Evolutionary conservation across 257 asterid species (phyloP).

Genomic region (Plantago elongata): DNA sequence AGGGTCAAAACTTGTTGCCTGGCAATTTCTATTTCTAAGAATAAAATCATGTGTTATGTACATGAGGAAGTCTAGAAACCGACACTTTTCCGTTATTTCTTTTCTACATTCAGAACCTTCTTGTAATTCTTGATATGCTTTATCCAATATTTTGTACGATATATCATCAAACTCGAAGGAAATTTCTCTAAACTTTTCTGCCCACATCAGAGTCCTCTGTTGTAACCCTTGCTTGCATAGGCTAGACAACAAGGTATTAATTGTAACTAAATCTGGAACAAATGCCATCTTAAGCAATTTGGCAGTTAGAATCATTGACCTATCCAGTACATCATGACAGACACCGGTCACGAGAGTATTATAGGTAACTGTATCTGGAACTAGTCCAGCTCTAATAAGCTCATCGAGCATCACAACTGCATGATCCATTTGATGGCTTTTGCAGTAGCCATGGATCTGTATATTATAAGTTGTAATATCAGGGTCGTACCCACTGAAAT

Average conservation of each 20-base stretch:
- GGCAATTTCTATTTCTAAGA: constrained; percentile 33
- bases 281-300: constrained; percentile 84
- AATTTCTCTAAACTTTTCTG: constrained; percentile 69
- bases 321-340: constrained; percentile 75
- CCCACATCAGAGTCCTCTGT: constrained; percentile 77
- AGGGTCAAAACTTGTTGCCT: constrained; percentile 26
- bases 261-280: constrained; percentile 73
- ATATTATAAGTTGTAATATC: constrained; percentile 80
- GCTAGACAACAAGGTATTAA: constrained; percentile 67
- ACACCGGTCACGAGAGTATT: constrained; percentile 69
- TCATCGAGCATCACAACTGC: constrained; percentile 71
- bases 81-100: constrained; percentile 61
- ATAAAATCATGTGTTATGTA: constrained; percentile 68
- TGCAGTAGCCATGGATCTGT: constrained; percentile 67
- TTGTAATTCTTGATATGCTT: constrained; percentile 48
- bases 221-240: constrained; percentile 84
- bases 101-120: constrained; percentile 34
- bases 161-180: constrained; percentile 75
- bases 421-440: constrained; percentile 54
- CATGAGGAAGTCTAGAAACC: constrained; percentile 84
- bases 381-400: constrained; percentile 67
- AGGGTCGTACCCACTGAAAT: constrained; percentile 64
- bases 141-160: constrained; percentile 58
- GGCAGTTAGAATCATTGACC: constrained; percentile 80
- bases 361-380: constrained; percentile 83